Base-by-base conservation (phyloP, 176 grass and related monocot genomes). In the Paspalum vaginatum region DNA sequence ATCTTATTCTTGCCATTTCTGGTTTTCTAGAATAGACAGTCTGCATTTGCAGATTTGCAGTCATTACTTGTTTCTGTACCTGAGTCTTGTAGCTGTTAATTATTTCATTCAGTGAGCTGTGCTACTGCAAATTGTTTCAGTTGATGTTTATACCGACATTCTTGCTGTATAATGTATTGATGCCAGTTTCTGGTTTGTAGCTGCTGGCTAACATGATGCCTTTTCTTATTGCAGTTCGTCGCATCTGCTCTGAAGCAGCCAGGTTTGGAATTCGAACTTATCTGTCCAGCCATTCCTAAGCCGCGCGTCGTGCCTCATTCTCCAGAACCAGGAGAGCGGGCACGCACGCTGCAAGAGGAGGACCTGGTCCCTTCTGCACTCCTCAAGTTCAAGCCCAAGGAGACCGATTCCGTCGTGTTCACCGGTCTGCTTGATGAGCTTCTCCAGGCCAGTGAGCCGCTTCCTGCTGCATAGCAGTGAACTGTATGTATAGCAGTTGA, bases 261-360 rank as follows among this genome's bases (percentile, higher is more conserved):
- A 45, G 54, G 72, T 74, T 84, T 99, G 86, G 90, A 93, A 32
- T 99, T 99, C 47, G 86, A 99, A 75, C 86, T 99, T 52, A 79
- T 93, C 65, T 73, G 26, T 5, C 92, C 92, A 55, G 88, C 68
- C n/a, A 11, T 88, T 41, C 92, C 88, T 2, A 95, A 81, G 83
- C 21, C 86, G 70, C 85, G 85, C 0, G 63, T 89, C 21, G 43
- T 95, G 42, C 88, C 90, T 3, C 79, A 67, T 84, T 89, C 86
- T 65, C 71, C 75, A 27, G 85, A 81, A 54, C 61, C 61, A 20
- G 95, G 92, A 64, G 86, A 78, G 12, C 89, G 40, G 78, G 24
- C 83, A 79, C 79, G 71, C 73, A 93, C 86, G 1, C 43, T 99
- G 8, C 92, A 85, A 84, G 96, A 95, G 4, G 92, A 95, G 58